These are phyloP conservation scores for Podaxis mareebaensis DNA, from an alignment of 768 basidiomycete species.

Conservation along the genomic window DNA sequence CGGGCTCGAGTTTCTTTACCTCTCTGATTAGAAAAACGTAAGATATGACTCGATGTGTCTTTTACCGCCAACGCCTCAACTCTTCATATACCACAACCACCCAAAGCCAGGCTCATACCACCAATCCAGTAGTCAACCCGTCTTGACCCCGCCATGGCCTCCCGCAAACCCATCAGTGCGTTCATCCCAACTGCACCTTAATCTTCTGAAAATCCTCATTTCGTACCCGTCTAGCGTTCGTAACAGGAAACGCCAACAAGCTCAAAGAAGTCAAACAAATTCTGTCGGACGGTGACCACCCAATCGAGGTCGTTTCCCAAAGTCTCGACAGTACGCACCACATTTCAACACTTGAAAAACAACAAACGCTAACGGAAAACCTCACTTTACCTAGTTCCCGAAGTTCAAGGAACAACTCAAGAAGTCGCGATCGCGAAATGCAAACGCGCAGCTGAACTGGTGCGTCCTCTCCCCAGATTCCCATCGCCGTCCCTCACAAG, in stretches of 20 bases:
- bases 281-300: constrained; percentile 59
- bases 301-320: constrained; percentile 75
- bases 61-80: background rate
- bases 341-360: background rate
- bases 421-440: constrained; percentile 92
- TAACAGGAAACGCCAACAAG: constrained; percentile 94
- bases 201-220: background rate
- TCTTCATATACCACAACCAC: background rate
- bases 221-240: constrained; percentile 62
- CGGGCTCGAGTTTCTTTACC: background rate
- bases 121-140: background rate
- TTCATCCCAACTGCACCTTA: background rate
- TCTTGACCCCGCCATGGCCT: background rate
- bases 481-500: background rate
- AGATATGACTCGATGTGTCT: background rate
- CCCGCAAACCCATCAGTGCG: constrained; percentile 5
- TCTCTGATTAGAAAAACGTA: background rate
- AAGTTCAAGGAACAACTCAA: constrained; percentile 90
- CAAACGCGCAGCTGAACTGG: constrained; percentile 78
- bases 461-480: constrained; percentile 29
- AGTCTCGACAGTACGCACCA: constrained; percentile 72
- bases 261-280: constrained; percentile 86
- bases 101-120: background rate
- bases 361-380: background rate
- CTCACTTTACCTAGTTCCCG: constrained; percentile 64